phyloP scores from a whole-genome alignment of 106 monocot species.

The Vanilla planifolia region DNA sequence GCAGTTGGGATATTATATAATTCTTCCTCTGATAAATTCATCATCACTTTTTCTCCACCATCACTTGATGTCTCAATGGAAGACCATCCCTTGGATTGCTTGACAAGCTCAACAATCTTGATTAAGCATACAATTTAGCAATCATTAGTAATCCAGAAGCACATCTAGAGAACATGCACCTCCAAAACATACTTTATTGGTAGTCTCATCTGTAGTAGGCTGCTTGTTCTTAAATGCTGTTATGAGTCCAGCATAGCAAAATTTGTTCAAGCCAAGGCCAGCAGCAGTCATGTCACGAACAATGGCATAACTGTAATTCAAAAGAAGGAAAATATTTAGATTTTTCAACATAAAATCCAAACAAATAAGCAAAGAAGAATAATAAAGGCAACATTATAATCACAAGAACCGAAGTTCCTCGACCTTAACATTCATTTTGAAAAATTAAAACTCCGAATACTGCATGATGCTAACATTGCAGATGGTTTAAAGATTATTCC shows the following conservation, averaged over 20 bases:
- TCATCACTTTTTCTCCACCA: slow-evolving; percentile 90
- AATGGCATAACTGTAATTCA: slow-evolving; percentile 56
- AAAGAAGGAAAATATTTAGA: slow-evolving; percentile 4
- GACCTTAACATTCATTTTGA: background rate
- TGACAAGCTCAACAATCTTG: slow-evolving; percentile 88
- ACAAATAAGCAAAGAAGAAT: background rate
- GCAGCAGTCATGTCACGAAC: slow-evolving; percentile 99
- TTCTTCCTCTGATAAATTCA: slow-evolving; percentile 92
- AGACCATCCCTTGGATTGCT: slow-evolving; percentile 94
- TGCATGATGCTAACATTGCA: background rate
- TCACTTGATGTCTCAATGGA: slow-evolving; percentile 70
- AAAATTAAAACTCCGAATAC: background rate
- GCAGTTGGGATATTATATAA: slow-evolving; percentile 90
- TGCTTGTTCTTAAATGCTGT: slow-evolving; percentile 78
- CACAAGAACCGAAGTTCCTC: background rate
- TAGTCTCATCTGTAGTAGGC: slow-evolving; percentile 61
- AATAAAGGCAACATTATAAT: too few relatives aligned
- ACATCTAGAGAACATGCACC: background rate
- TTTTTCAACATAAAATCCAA: background rate
- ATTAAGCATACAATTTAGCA: slow-evolving; percentile 5
- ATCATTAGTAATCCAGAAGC: background rate
- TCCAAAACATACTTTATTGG: slow-evolving; percentile 44
- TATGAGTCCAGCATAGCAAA: slow-evolving; percentile 97
- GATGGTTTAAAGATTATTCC: background rate
- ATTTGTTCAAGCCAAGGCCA: slow-evolving; percentile 90